Conservation (phyloP, 2,329 filamentous ascomycete species). For the Colletotrichum tropicicola region DNA sequence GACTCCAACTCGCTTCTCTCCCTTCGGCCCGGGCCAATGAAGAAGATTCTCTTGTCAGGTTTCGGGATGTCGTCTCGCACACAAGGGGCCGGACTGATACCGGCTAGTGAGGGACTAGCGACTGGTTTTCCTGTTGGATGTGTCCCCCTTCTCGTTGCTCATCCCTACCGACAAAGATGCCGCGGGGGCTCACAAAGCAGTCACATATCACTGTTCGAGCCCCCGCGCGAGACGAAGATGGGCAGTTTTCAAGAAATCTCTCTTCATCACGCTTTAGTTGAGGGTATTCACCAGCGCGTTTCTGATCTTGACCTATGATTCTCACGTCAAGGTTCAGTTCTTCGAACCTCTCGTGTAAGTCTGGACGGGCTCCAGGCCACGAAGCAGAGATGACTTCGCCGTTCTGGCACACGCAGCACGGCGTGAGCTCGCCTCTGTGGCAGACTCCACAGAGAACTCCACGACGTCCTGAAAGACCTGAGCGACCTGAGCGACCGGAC, state of each 20-base stretch:
- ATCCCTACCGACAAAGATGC: conserved; percentile 18
- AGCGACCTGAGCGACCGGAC: background rate
- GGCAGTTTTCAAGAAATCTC: background rate
- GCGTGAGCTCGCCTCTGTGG: conserved; percentile 7
- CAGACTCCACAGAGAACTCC: background rate
- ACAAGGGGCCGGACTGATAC: conserved; percentile 19
- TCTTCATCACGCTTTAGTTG: background rate
- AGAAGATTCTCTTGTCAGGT: background rate
- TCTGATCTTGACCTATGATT: background rate
- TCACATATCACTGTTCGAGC: conserved; percentile 6
- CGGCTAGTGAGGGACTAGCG: conserved; percentile 25
- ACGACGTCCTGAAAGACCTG: background rate
- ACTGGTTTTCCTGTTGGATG: conserved; percentile 2
- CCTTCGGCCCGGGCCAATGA: conserved; percentile 22
- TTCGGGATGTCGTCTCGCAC: conserved; percentile 13
- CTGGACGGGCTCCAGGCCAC: background rate
- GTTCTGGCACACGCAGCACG: background rate
- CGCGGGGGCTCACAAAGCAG: background rate
- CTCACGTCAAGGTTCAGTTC: background rate
- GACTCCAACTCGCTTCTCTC: conserved; percentile 10
- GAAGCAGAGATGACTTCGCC: conserved; percentile 12
- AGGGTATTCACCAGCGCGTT: background rate
- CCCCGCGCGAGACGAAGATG: background rate
- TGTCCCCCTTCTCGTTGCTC: too few species aligned
- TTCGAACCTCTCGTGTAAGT: background rate